Evolutionary conservation across 768 basidiomycete species (phyloP), one percentile per base, ranked within the genome.

Genomic region (Suillus variegatus): DNA sequence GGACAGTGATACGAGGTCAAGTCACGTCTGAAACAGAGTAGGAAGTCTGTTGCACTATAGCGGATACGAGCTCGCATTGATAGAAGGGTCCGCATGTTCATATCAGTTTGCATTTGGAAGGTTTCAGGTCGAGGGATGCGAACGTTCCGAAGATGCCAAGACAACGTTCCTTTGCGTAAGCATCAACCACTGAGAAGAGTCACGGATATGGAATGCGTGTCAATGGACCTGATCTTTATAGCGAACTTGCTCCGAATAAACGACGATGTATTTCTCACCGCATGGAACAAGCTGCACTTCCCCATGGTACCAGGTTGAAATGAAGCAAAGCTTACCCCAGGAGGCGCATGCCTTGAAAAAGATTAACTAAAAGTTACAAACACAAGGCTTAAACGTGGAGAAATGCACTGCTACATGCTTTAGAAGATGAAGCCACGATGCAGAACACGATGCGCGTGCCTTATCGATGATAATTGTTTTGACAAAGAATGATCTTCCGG

Each of bases 1-100:
- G 79, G 83, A 76, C 78, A 61, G 62, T n/a, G 54, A 64, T 69
- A 43, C 63, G 69, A 51, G 64, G 67, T n/a, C 47, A 47, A 32
- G 22, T 61, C 28, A 22, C 25, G 4, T 60, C 51, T 28, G 25
- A 28, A 28, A 28, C 25, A 14, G n/a, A 35, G 52, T 41, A 61
- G 54, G 32, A n/a, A 36, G 52, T 9, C 6, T 35, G 32, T 20
- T 60, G 20, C 38, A 41, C 49, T 60, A 25, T 41, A 28, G 38
- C n/a, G 51, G 55, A 16, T 22, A 55, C 54, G 32, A 28, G n/a
- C 35, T 60, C 36, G 20, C 43, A 63, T 18, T 28, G 36, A 58
- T 63, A 63, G 55, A 55, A 20, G 35, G 7, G 32, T 35, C 54
- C 32, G 16, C 52, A 52, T 49, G 47, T 28, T 58, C 40, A 60